Conservation (phyloP, 75 land plant genomes). For the Pinus tabuliformis region DNA sequence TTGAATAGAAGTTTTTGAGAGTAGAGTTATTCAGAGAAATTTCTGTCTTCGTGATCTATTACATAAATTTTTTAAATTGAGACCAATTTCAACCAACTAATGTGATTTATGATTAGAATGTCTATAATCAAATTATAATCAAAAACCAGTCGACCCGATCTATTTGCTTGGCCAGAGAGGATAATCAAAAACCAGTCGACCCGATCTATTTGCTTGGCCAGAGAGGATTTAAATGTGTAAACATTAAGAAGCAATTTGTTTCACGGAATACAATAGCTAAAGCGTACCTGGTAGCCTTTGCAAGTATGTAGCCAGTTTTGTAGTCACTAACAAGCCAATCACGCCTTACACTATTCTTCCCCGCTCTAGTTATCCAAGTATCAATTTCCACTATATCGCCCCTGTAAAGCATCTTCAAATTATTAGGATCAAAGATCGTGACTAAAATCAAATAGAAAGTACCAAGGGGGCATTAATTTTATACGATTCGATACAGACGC, state of each 20-base stretch:
- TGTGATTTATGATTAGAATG: too few species aligned
- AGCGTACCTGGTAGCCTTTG: slow-evolving; percentile 37
- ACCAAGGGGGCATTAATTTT: too few species aligned
- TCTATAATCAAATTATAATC: too few species aligned
- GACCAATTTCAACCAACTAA: too few species aligned
- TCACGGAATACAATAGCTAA: background rate
- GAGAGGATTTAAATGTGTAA: background rate
- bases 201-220: background rate
- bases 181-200: background rate
- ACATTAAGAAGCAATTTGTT: background rate
- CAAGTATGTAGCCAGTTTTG: slow-evolving; percentile 28
- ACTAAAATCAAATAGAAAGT: background rate
- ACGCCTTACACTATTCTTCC: slow-evolving; percentile 35
- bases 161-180: background rate
- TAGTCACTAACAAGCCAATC: slow-evolving; percentile 43
- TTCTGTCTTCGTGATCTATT: too few species aligned
- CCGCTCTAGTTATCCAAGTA: slow-evolving; percentile 31
- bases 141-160: too few species aligned
- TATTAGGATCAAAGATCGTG: too few species aligned
- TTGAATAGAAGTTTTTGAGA: too few species aligned
- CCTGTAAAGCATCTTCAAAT: slow-evolving; percentile 13
- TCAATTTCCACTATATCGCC: slow-evolving; percentile 35
- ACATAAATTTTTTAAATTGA: too few species aligned
- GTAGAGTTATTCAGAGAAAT: too few species aligned
- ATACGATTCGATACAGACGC: too few species aligned